Evolutionary conservation across 2,329 filamentous ascomycete species (phyloP).

Genomic region (Arthrobotrys sphaeroides): DNA sequence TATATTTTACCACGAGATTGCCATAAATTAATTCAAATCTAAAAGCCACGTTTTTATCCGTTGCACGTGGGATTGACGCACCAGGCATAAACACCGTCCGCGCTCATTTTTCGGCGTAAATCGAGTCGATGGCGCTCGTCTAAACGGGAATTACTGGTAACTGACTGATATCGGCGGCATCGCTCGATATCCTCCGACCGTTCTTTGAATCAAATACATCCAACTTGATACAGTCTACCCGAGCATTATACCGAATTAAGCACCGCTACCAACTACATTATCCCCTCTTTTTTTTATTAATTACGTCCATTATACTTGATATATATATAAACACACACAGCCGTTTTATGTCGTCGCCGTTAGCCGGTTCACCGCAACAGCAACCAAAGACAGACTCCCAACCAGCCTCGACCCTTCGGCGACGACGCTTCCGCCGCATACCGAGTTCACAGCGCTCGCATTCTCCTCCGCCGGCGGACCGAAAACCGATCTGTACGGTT

Average conservation of each 20-base stretch:
- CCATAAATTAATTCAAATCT: neutral
- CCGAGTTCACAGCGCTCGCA: slow-evolving; percentile 33
- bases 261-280: neutral
- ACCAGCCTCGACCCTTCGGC: too few relatives aligned
- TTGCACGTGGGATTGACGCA: neutral
- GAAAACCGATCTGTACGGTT: slow-evolving; percentile 21
- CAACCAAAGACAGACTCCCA: neutral
- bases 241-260: neutral
- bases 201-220: neutral
- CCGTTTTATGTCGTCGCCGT: slow-evolving; percentile 9
- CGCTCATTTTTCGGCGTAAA: neutral
- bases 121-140: neutral
- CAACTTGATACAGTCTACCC: neutral
- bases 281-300: neutral
- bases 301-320: neutral
- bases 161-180: neutral
- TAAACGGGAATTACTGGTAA: neutral
- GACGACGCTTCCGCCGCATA: slow-evolving; percentile 24
- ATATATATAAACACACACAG: neutral
- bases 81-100: neutral
- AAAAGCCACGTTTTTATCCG: neutral
- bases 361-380: neutral
- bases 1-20: slow-evolving; percentile 21
- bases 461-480: slow-evolving; percentile 18
- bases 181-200: neutral